phyloP scores from a whole-genome alignment of 2,329 filamentous ascomycete genomes.

The Colletotrichum sojae region DNA sequence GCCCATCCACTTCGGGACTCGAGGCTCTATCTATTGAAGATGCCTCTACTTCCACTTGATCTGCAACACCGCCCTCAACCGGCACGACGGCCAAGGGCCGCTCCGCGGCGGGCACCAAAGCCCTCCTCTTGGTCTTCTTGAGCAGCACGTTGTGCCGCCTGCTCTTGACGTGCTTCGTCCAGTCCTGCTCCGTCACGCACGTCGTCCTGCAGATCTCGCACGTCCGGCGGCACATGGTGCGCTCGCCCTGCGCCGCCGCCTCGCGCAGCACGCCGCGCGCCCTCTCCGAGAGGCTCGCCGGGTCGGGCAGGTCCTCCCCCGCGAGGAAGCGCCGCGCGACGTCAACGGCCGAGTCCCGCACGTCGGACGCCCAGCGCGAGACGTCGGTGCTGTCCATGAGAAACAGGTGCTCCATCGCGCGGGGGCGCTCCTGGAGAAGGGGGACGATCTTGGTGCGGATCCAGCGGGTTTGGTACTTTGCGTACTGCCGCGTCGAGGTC shows the following conservation, averaged over 20 bases:
- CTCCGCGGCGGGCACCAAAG: constrained; percentile 49
- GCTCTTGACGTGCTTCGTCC: constrained; percentile 56
- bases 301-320: constrained; percentile 66
- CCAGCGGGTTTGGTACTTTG: constrained; percentile 87
- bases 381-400: constrained; percentile 85
- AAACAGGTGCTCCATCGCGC: constrained; percentile 74
- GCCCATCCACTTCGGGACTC: constrained; percentile 25
- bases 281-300: constrained; percentile 62
- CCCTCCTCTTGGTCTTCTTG: constrained; percentile 54
- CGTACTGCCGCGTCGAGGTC: constrained; percentile 88
- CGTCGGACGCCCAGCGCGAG: constrained; percentile 71
- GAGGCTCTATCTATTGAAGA: constrained; percentile 6
- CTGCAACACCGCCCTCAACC: background rate
- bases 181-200: constrained; percentile 67
- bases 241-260: constrained; percentile 61
- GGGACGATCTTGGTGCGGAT: constrained; percentile 86
- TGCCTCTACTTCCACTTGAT: background rate
- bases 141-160: constrained; percentile 51
- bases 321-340: constrained; percentile 76
- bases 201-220: constrained; percentile 83
- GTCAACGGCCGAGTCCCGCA: constrained; percentile 74
- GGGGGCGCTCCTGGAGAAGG: constrained; percentile 70
- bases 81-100: constrained; percentile 33
- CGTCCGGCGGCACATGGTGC: constrained; percentile 69
- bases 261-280: constrained; percentile 70